Conservation (phyloP, 345 rosid species). For the Gossypium arboreum region DNA sequence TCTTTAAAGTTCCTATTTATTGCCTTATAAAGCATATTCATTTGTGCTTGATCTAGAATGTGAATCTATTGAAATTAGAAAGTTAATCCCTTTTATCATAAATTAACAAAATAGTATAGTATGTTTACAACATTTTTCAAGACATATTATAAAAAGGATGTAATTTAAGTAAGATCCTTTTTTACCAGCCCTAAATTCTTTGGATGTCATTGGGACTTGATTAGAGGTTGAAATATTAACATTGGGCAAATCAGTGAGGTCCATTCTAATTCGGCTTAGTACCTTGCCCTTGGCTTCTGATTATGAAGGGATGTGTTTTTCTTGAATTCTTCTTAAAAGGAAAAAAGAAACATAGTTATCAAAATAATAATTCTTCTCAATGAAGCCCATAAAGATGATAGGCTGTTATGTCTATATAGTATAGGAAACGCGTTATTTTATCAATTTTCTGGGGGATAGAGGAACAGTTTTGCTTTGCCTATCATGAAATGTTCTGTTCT, state of each 20-base stretch:
- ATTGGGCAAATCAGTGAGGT: neutral
- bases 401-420: neutral
- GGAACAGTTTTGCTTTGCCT: neutral
- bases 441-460: neutral
- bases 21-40: neutral
- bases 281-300: neutral
- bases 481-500: neutral
- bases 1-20: neutral
- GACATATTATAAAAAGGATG: neutral
- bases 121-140: neutral
- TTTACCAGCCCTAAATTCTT: slow-evolving; percentile 3
- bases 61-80: slow-evolving; percentile 3
- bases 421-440: neutral
- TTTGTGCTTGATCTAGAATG: neutral
- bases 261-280: neutral
- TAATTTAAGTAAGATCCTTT: neutral
- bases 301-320: slow-evolving; percentile 1
- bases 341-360: neutral
- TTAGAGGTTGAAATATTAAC: neutral
- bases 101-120: neutral
- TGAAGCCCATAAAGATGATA: neutral
- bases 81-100: neutral
- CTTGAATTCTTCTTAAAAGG: slow-evolving; percentile 2
- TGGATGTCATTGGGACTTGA: neutral
- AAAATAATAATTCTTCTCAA: neutral